These are phyloP conservation scores for Camelina sativa DNA, from an alignment of 345 rosid genomes.

Conservation along the genomic window DNA sequence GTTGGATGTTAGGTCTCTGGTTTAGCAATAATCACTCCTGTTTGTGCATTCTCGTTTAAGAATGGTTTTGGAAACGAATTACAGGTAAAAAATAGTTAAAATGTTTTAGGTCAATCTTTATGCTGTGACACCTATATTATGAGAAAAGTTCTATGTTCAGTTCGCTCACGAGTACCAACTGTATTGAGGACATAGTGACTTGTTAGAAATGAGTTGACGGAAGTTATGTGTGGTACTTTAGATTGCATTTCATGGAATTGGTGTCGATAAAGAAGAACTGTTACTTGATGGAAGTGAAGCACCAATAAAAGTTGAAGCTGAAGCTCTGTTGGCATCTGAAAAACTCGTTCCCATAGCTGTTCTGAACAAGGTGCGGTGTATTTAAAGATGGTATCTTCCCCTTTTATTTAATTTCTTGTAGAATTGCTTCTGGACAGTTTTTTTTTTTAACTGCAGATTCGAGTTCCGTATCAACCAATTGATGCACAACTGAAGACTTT, in stretches of 20 bases:
- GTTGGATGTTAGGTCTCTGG: conserved; percentile 27
- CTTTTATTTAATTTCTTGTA: conserved; percentile 32
- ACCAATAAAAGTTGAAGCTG: conserved; percentile 82
- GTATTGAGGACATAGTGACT: conserved; percentile 12
- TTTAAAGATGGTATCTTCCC: conserved; percentile 18
- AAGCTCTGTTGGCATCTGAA: conserved; percentile 79
- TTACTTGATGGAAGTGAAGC: conserved; percentile 98
- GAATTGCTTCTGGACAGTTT: conserved; percentile 22
- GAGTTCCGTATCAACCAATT: conserved; percentile 85
- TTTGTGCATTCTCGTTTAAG: conserved; percentile 1
- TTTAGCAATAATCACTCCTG: background rate
- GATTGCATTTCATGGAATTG: conserved; percentile 91
- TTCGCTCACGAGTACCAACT: conserved; percentile 14
- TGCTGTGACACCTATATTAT: conserved; percentile 9
- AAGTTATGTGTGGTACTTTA: conserved; percentile 40
- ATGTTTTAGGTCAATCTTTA: conserved; percentile 13
- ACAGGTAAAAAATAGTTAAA: background rate
- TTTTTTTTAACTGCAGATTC: conserved; percentile 53
- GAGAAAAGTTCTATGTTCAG: conserved; percentile 22
- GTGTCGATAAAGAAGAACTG: conserved; percentile 71
- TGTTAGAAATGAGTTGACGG: conserved; percentile 25
- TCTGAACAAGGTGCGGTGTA: conserved; percentile 70
- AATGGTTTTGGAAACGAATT: conserved; percentile 13
- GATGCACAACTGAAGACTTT: conserved; percentile 78
- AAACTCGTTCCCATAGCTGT: conserved; percentile 73